Conservation (phyloP, 345 rosid species). For the Melaleuca alternifolia region DNA sequence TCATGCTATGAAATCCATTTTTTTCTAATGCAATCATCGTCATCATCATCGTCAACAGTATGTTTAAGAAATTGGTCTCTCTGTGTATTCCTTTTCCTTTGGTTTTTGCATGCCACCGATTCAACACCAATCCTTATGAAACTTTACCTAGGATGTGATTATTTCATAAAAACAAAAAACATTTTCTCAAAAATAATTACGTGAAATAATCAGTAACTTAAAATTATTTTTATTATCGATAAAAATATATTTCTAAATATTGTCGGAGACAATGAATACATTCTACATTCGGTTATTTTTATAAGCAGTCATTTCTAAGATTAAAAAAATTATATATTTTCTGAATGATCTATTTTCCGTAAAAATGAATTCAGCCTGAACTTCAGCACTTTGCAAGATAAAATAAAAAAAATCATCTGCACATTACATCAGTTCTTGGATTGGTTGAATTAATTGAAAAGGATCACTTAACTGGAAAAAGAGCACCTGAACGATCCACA, state of each 20-base stretch:
- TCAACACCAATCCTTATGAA: background rate
- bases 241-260: rapidly evolving
- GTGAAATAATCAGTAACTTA: rapidly evolving
- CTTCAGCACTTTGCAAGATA: background rate
- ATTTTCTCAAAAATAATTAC: rapidly evolving
- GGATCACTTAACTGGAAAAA: background rate
- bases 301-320: rapidly evolving
- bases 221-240: background rate
- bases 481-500: no score
- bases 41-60: background rate
- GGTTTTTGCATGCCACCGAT: background rate
- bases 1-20: background rate
- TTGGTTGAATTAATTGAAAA: no score
- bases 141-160: rapidly evolving
- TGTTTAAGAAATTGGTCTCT: background rate
- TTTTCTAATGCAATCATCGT: background rate
- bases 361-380: background rate
- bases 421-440: no score
- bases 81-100: background rate
- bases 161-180: rapidly evolving
- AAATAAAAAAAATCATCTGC: no score
- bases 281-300: background rate
- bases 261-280: background rate
- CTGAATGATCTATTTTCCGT: rapidly evolving
- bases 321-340: rapidly evolving